phyloP scores from a whole-genome alignment of 2,329 filamentous ascomycete genomes.

The Diaporthe batatas region DNA sequence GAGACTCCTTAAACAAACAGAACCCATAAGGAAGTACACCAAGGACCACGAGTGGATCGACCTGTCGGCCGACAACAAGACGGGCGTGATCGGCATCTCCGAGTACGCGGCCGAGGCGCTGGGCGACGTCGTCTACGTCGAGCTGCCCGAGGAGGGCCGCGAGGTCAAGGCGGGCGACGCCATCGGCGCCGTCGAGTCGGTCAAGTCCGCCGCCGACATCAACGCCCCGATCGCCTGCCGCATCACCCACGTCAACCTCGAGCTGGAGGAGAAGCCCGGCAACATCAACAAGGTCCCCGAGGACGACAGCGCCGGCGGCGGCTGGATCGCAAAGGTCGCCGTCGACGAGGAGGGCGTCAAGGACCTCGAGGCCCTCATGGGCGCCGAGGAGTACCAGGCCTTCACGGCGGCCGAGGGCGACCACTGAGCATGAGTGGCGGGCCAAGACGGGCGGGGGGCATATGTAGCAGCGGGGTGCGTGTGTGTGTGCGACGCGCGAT shows the following conservation, averaged over 20 bases:
- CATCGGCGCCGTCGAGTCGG: slow-evolving; percentile 95
- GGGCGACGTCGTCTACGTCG: slow-evolving; percentile 97
- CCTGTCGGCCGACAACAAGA: slow-evolving; percentile 83
- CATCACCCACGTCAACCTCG: slow-evolving; percentile 79
- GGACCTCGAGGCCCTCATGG: slow-evolving; percentile 84
- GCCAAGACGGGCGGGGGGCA: neutral
- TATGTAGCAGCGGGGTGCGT: neutral
- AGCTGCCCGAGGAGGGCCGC: slow-evolving; percentile 82
- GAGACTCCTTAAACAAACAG: slow-evolving; percentile 54
- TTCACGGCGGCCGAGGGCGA: slow-evolving; percentile 69
- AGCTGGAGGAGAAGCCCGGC: slow-evolving; percentile 86
- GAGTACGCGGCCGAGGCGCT: slow-evolving; percentile 92
- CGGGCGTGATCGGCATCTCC: slow-evolving; percentile 87
- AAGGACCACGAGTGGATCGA: slow-evolving; percentile 99
- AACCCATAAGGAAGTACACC: slow-evolving; percentile 85
- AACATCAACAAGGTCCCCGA: slow-evolving; percentile 93
- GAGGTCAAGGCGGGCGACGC: slow-evolving; percentile 82
- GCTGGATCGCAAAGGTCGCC: slow-evolving; percentile 93
- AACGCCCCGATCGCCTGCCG: slow-evolving; percentile 86
- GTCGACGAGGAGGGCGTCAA: slow-evolving; percentile 74
- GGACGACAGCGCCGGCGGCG: slow-evolving; percentile 78
- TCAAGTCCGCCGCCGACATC: slow-evolving; percentile 99
- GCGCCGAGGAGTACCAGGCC: slow-evolving; percentile 79
- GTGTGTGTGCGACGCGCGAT: slow-evolving; percentile 7
- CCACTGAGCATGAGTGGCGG: slow-evolving; percentile 48